A percentile compares a stretch with the other conserved stretches of the same genome.
These are phyloP conservation scores for Aspergillus tamarii DNA, from an alignment of 2,329 filamentous ascomycete genomes.

Conservation along the genomic window DNA sequence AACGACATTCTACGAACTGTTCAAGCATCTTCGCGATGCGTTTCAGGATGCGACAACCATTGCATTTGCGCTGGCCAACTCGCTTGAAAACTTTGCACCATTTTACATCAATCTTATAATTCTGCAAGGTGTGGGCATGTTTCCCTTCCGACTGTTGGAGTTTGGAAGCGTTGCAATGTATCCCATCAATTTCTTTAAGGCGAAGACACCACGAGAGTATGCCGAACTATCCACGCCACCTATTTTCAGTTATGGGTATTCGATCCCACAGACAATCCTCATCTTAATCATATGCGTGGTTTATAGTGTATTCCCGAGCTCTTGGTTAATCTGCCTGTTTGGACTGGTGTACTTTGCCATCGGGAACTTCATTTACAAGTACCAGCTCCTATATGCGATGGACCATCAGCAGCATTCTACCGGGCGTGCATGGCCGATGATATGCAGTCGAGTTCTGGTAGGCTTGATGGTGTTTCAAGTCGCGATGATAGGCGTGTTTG, in stretches of 20 bases:
- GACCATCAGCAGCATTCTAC: constrained; percentile 75
- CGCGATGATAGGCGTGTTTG: constrained; percentile 85
- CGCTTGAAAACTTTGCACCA: constrained; percentile 72
- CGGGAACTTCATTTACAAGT: constrained; percentile 56
- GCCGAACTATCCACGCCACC: constrained; percentile 80
- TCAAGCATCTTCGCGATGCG: constrained; percentile 67
- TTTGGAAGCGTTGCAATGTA: constrained; percentile 84
- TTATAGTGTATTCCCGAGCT: constrained; percentile 82
- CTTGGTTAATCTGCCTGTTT: constrained; percentile 78
- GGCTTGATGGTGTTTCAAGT: constrained; percentile 88
- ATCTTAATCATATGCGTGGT: constrained; percentile 95
- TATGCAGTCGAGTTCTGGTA: constrained; percentile 86
- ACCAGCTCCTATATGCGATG: constrained; percentile 97
- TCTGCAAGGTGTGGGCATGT: constrained; percentile 88
- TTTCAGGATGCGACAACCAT: constrained; percentile 79
- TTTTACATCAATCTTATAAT: constrained; percentile 97
- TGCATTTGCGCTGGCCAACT: constrained; percentile 72
- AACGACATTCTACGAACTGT: constrained; percentile 70
- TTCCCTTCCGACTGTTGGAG: constrained; percentile 88
- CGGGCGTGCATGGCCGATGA: constrained; percentile 93
- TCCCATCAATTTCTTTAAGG: constrained; percentile 74
- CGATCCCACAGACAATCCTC: constrained; percentile 86
- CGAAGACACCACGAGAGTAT: constrained; percentile 87
- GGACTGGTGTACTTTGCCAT: constrained; percentile 66
- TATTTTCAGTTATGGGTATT: constrained; percentile 94